These are phyloP conservation scores for Chlamydomonas eustigma DNA, from an alignment of 139 green algal genomes.

Conservation along the genomic window DNA sequence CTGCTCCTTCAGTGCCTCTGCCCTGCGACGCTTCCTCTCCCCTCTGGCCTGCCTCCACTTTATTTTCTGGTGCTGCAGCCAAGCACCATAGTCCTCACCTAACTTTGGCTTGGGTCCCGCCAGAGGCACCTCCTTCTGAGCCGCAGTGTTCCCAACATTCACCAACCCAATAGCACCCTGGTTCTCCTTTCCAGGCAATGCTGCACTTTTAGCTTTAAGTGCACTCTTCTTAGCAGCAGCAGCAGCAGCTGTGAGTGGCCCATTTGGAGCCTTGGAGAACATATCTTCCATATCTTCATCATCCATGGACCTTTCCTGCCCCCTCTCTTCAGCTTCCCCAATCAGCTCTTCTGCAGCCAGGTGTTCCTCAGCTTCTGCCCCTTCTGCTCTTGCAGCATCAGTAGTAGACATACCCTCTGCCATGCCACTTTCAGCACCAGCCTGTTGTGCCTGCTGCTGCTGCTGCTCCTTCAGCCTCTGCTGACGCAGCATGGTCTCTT, in stretches of 20 bases:
- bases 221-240: not conserved
- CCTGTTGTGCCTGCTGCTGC: too few species aligned
- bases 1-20: conserved; percentile 16
- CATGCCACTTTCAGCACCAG: not conserved
- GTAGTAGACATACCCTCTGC: not conserved
- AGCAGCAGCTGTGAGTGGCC: not conserved
- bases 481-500: conserved; percentile 15
- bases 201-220: not conserved
- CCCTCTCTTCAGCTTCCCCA: not conserved
- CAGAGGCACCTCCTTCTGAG: not conserved
- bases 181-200: conserved; percentile 21
- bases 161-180: not conserved
- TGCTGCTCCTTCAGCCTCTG: not conserved
- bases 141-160: not conserved
- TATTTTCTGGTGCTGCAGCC: conserved; percentile 77
- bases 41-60: conserved; percentile 54
- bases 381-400: not conserved
- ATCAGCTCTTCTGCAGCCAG: not conserved
- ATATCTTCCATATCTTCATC: conserved; percentile 3
- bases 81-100: conserved; percentile 60
- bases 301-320: not conserved
- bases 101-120: conserved; percentile 15
- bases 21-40: conserved; percentile 23
- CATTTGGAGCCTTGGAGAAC: not conserved
- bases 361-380: too few species aligned